A percentile compares a stretch with the other conserved stretches of the same genome.
Evolutionary conservation across 768 basidiomycete species (phyloP).

Genomic region (Amanita exitialis): DNA sequence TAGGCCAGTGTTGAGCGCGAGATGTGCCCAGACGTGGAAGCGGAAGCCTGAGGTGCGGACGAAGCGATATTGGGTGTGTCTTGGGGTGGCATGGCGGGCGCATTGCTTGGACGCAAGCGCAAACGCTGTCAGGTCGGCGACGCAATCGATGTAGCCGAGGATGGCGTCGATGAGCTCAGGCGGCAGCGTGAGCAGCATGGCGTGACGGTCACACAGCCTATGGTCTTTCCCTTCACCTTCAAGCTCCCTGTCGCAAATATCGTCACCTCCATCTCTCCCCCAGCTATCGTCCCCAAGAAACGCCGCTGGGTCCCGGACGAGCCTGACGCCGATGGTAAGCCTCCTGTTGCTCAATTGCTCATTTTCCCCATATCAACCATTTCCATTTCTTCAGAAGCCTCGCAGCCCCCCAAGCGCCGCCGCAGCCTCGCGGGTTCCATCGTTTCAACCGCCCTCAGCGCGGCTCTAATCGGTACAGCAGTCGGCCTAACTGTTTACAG

Average conservation of each 20-base stretch:
- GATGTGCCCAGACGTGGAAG: conserved; percentile 37
- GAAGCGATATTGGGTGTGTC: conserved; percentile 41
- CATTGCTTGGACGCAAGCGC: conserved; percentile 31
- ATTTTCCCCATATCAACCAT: no score
- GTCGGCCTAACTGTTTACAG: conserved; percentile 83
- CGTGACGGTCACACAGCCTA: neutral
- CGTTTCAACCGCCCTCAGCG: conserved; percentile 75
- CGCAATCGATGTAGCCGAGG: conserved; percentile 30
- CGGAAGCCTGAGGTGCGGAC: conserved; percentile 30
- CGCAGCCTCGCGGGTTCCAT: conserved; percentile 76
- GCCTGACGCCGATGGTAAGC: neutral
- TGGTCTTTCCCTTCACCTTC: conserved; percentile 65
- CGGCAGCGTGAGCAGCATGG: conserved; percentile 26
- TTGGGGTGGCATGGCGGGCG: conserved; percentile 28
- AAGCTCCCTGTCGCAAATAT: conserved; percentile 51
- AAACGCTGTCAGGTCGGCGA: conserved; percentile 32
- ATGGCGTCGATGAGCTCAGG: conserved; percentile 39
- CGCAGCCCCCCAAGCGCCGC: conserved; percentile 69
- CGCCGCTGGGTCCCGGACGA: conserved; percentile 60
- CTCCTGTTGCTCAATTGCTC: no score
- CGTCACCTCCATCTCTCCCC: conserved; percentile 21
- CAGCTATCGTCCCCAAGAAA: conserved; percentile 32
- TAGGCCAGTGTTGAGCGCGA: conserved; percentile 38
- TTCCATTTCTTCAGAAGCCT: conserved; percentile 50
- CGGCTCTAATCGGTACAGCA: conserved; percentile 78